Evolutionary conservation across 1,284 basidiomycete species (phyloP).

Genomic region (Ceratobasidium sp.): DNA sequence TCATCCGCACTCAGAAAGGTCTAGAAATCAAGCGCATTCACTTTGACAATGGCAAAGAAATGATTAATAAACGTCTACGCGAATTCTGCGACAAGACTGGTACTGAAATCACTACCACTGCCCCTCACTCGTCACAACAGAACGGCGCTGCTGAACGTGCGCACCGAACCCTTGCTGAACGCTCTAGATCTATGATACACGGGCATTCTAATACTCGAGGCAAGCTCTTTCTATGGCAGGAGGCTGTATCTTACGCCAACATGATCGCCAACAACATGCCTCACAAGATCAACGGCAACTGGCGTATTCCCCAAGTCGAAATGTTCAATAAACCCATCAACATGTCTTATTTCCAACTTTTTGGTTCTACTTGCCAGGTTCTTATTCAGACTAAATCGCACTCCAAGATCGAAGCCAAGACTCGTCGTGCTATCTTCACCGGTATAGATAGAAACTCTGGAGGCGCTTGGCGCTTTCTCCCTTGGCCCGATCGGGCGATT

Average conservation of each 20-base stretch:
- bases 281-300: not conserved
- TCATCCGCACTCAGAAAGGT: too few species aligned
- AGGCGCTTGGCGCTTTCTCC: slow-evolving; percentile 4
- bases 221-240: slow-evolving; percentile 22
- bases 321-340: slow-evolving; percentile 15
- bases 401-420: slow-evolving; percentile 5
- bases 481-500: not conserved
- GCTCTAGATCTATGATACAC: slow-evolving; percentile 10
- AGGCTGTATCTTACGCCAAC: not conserved
- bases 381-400: not conserved
- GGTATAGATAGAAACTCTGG: slow-evolving; percentile 15
- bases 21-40: too few species aligned
- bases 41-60: too few species aligned
- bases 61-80: too few species aligned
- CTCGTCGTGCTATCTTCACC: slow-evolving; percentile 3
- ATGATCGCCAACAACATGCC: slow-evolving; percentile 14
- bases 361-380: slow-evolving; percentile 22
- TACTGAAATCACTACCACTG: slow-evolving; percentile 33
- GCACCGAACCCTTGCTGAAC: slow-evolving; percentile 43
- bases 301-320: not conserved
- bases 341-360: slow-evolving; percentile 18
- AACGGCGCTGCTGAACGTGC: slow-evolving; percentile 48
- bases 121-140: slow-evolving; percentile 45
- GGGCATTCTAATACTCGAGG: slow-evolving; percentile 2
- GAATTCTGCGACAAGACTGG: slow-evolving; percentile 4